Base-by-base conservation (phyloP, 2,329 filamentous ascomycete genomes). In the Cadophora gregata region DNA sequence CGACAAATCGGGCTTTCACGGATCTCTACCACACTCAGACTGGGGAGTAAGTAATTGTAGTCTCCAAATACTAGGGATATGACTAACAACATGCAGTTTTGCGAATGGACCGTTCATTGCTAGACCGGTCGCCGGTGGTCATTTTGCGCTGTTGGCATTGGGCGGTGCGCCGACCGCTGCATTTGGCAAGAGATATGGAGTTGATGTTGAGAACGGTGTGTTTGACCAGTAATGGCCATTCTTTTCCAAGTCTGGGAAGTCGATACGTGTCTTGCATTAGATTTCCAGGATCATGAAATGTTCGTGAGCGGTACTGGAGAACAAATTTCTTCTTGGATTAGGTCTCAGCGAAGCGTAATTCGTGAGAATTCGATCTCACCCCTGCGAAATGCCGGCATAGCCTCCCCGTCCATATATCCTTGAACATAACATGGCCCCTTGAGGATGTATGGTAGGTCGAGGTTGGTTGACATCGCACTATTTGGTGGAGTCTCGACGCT, bases 111-210 rank as follows among this genome's bases (percentile, higher is more conserved):
- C 67, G 19, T 97, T 97, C 80, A 89, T 89, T 67, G 92, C 92
- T 0, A 81, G 93, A 42, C 93, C 93, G 0, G 93, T 97, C 0
- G 84, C 91, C 51, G 93, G 93, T 2, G 93, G 90, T 0, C 88
- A 92, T 78, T 97, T 95, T 81, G 89, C 92, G 1, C 85, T 94
- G 73, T 79, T 97, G 77, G 90, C 91, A 10, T 56, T 75, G 61
- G 63, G 67, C 9, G 59, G 60, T 19, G 67, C 68, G 2, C 67
- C 70, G 8, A 69, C 58, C 25, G 64, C 66, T 4, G 66, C 65
- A n/a, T 60, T 31, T 38, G 56, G 33, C 25, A 47, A 65, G 56
- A 59, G 53, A 48, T 9, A 21, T 21, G 29, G 24, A 19, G 48
- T 25, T 27, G 24, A 31, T 19, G 59, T 24, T 19, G 42, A 21